These are phyloP conservation scores for Leptographium procerum DNA, from an alignment of 2,329 filamentous ascomycete genomes.

Conservation along the genomic window DNA sequence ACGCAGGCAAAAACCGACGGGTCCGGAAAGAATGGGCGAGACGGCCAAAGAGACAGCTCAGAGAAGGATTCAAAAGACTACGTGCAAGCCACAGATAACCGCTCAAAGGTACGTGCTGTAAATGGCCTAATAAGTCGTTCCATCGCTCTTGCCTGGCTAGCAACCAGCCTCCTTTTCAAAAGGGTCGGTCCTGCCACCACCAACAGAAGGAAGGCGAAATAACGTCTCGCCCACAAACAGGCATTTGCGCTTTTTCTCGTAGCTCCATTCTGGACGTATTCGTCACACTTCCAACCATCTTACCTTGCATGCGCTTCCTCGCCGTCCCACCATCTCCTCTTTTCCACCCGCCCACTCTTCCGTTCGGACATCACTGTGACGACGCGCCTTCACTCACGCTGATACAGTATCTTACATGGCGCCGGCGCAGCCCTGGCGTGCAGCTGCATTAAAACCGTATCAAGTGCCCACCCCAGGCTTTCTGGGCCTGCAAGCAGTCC, in stretches of 20 bases:
- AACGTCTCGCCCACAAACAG: neutral
- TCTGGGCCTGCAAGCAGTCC: neutral
- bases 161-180: conserved; percentile 1
- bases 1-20: neutral
- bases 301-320: neutral
- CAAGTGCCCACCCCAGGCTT: neutral
- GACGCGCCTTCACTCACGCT: neutral
- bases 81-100: neutral
- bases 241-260: neutral
- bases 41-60: neutral
- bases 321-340: neutral
- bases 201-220: neutral
- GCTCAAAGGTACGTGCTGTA: neutral
- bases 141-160: neutral
- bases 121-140: neutral
- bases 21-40: neutral
- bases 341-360: neutral
- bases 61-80: neutral
- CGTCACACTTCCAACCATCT: neutral
- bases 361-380: neutral
- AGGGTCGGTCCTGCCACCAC: neutral
- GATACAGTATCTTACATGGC: neutral
- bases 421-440: neutral
- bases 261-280: neutral
- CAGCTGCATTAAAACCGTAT: neutral